Evolutionary conservation across 163 green algal genomes (phyloP), one percentile per base, ranked within the genome.

Genomic region (Trebouxia gelatinosa): DNA sequence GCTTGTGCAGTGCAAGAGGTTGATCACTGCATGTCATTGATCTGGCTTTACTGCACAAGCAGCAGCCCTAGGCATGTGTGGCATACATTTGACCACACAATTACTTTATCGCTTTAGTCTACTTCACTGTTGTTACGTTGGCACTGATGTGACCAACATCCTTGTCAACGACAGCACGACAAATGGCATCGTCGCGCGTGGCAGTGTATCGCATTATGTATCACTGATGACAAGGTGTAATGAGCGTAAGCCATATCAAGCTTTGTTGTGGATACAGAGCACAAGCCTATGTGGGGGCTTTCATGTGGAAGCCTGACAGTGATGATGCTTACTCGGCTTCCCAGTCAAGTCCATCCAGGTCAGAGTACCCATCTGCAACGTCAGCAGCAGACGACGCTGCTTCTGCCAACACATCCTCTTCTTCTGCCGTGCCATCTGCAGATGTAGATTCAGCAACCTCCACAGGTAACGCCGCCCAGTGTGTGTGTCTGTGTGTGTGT

Each of bases 211-310:
- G n/a, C n/a, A n/a, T n/a, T n/a, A n/a, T n/a, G n/a, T n/a, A n/a
- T n/a, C n/a, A n/a, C 17, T 74, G 48, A 39, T 59, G 70, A 43
- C 6, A 31, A 81, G 16, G 11, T 6, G n/a, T 29, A 34, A n/a
- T 51, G 21, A 29, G 16, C 9, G 58, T 19, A 19, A 68, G 21
- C 58, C 58, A 28, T 7, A 59, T n/a, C 34, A 28, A 16, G 1
- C 28, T 51, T 46, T 4, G 13, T 38, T 65, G 37, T 77, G 21
- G 2, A 39, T 26, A 64, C 85, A 93, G 93, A 19, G 92, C 83
- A 0, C 90, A 96, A 51, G 90, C 92, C 7, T 98, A 98, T 77
- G 94, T 98, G 17, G 95, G 92, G 5, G 92, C 93, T 3, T 98
- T 98, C 84, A 85, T 98, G 28, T 78, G 72, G 84, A 54, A 65